These are phyloP conservation scores for Funneliformis caledonium DNA, from an alignment of 371 early-diverging fungal genomes.

Conservation along the genomic window DNA sequence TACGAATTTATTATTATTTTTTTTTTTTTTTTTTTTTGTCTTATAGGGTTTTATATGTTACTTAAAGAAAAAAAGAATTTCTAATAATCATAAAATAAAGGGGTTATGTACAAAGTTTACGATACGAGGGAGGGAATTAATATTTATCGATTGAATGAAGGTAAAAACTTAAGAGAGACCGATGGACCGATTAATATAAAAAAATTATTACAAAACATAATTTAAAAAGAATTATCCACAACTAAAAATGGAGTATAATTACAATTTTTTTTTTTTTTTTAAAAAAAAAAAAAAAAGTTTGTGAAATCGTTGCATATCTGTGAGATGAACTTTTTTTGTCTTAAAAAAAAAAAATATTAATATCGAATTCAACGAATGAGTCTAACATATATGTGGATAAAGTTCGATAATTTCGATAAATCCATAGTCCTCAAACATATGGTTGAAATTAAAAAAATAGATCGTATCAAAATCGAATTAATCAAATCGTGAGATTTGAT, in stretches of 20 bases:
- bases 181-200: neutral
- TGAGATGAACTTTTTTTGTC: neutral
- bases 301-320: neutral
- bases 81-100: neutral
- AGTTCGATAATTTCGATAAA: neutral
- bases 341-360: no score
- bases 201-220: no score
- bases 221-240: no score
- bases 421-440: neutral
- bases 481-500: no score
- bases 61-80: slow-evolving; percentile 16
- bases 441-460: neutral
- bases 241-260: no score
- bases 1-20: neutral
- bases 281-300: neutral
- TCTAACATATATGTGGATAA: slow-evolving; percentile 18
- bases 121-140: neutral
- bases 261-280: no score
- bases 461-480: no score
- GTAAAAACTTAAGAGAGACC: slow-evolving; percentile 5
- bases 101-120: slow-evolving; percentile 13
- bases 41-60: slow-evolving; percentile 7
- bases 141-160: neutral
- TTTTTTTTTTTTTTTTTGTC: slow-evolving; percentile 1
- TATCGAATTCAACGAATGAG: no score